Evolutionary conservation across 163 green algal genomes (phyloP).

Genomic region (Prototheca wickerhamii): DNA sequence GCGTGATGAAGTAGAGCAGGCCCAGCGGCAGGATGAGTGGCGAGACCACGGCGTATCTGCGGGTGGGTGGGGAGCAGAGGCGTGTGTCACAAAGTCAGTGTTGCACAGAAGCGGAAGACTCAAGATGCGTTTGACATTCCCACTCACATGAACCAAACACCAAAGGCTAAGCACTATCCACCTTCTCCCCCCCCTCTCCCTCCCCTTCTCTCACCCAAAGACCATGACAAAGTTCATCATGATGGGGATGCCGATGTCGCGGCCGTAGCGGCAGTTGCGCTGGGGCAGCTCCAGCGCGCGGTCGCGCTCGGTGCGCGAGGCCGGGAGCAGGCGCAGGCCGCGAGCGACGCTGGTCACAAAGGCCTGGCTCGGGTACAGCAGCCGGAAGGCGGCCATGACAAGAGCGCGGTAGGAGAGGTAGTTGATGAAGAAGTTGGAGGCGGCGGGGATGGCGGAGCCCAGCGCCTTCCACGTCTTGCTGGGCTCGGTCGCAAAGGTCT

Average conservation of each 20-base stretch:
- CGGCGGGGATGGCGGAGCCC: constrained; percentile 59
- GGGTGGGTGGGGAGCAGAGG: background rate
- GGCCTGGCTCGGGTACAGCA: constrained; percentile 22
- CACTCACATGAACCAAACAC: too few species aligned
- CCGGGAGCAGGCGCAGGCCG: background rate
- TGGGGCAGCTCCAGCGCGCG: constrained; percentile 35
- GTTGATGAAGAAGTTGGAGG: constrained; percentile 87
- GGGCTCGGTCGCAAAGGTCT: constrained; percentile 9
- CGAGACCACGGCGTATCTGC: constrained; percentile 50
- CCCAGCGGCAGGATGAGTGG: constrained; percentile 57
- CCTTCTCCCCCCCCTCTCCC: background rate
- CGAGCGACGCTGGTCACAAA: constrained; percentile 13
- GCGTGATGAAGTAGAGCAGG: constrained; percentile 53
- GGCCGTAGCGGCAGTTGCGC: constrained; percentile 58
- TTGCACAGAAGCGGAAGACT: background rate
- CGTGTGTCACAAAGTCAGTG: background rate
- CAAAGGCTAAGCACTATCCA: background rate
- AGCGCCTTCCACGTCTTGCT: constrained; percentile 46
- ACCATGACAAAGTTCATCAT: constrained; percentile 37
- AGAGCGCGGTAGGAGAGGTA: constrained; percentile 33
- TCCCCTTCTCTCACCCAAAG: constrained; percentile 7
- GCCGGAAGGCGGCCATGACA: constrained; percentile 18
- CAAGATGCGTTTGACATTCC: too few species aligned
- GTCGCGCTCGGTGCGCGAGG: constrained; percentile 18
- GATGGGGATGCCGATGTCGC: constrained; percentile 63